Evolutionary conservation across 2,329 filamentous ascomycete species (phyloP).

Genomic region (Talaromyces sp.): DNA sequence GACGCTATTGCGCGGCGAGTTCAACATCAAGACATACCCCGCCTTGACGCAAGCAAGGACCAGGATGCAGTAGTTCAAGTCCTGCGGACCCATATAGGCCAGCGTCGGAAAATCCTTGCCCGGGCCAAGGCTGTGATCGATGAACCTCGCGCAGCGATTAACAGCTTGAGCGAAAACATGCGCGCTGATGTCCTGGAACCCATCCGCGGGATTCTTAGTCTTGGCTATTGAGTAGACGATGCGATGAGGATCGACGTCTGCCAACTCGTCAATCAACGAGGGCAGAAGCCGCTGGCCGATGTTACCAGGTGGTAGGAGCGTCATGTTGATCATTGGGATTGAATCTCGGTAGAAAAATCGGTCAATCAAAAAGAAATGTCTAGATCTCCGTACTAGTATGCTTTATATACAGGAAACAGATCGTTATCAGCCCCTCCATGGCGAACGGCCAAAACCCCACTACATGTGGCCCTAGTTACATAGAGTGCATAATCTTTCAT

Average conservation of each 20-base stretch:
- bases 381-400: no score
- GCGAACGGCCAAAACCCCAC: no score
- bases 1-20: conserved; percentile 7
- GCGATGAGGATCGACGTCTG: background rate
- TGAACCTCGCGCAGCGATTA: background rate
- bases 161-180: background rate
- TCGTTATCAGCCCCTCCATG: no score
- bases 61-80: conserved; percentile 15
- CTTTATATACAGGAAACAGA: no score
- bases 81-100: conserved; percentile 14
- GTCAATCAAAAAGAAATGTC: no score
- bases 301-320: no score
- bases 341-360: no score
- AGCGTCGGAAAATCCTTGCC: conserved; percentile 5
- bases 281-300: no score
- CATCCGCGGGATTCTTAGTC: background rate
- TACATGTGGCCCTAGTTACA: no score
- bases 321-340: no score
- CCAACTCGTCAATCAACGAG: no score
- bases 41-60: conserved; percentile 15
- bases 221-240: background rate
- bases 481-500: no score
- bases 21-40: conserved; percentile 3
- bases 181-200: background rate
- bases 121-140: background rate